Evolutionary conservation across 345 rosid genomes (phyloP).

Genomic region (Corymbia maculata): DNA sequence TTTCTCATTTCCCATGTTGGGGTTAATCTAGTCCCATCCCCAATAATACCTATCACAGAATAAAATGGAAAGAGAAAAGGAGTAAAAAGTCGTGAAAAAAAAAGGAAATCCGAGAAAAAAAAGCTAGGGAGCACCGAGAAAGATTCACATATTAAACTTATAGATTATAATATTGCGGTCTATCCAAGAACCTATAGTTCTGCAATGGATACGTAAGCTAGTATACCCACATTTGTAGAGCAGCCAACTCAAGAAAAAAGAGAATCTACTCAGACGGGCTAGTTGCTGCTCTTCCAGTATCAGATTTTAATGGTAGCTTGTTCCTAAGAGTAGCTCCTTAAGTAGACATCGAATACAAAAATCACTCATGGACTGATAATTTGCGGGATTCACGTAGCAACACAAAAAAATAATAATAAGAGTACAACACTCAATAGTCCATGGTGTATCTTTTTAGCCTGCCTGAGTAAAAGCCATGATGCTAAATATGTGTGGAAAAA

Average conservation of each 20-base stretch:
- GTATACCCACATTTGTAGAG: too few species aligned
- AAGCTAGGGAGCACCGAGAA: constrained; percentile 54
- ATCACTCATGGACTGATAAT: background rate
- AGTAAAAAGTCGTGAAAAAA: too few species aligned
- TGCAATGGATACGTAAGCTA: too few species aligned
- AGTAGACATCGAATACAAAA: background rate
- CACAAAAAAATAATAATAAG: background rate
- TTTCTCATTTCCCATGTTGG: too few species aligned
- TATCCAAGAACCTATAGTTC: background rate
- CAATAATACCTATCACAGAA: too few species aligned
- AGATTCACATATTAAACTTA: background rate
- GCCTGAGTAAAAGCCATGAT: too few species aligned
- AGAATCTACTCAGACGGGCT: background rate
- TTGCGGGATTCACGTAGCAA: background rate
- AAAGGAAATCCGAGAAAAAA: too few species aligned
- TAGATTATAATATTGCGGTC: background rate
- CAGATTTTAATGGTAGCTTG: background rate
- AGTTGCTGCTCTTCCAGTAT: background rate
- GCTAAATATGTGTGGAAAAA: too few species aligned
- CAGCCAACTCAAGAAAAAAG: too few species aligned
- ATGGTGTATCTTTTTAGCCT: background rate
- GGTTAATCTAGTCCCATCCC: too few species aligned
- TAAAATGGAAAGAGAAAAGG: too few species aligned
- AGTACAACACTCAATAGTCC: background rate
- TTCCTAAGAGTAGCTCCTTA: background rate